Conservation (phyloP, 2,329 filamentous ascomycete species). For the Colletotrichum paranaense region DNA sequence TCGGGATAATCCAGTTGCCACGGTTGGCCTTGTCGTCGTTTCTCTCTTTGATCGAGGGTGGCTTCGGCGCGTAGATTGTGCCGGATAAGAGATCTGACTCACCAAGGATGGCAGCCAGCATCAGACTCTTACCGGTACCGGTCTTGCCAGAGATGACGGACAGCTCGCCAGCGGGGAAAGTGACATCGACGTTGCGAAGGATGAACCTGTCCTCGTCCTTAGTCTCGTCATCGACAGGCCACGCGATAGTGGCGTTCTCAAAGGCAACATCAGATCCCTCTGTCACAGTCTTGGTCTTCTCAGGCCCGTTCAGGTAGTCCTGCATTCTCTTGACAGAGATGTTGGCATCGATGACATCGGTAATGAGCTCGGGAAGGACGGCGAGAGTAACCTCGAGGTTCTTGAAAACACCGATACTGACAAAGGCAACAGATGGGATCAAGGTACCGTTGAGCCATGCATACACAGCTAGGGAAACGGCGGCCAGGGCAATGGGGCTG, state of each 20-base stretch:
- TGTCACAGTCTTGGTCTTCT: constrained; percentile 66
- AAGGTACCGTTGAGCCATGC: constrained; percentile 71
- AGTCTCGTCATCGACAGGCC: constrained; percentile 75
- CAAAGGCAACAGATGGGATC: constrained; percentile 81
- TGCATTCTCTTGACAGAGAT: constrained; percentile 80
- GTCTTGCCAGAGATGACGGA: constrained; percentile 83
- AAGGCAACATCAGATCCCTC: constrained; percentile 72
- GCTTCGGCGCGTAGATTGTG: constrained; percentile 66
- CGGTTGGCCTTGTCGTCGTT: constrained; percentile 71
- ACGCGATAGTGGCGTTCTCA: constrained; percentile 75
- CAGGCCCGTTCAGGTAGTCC: constrained; percentile 74
- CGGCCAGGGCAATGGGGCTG: constrained; percentile 79
- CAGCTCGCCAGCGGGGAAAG: constrained; percentile 75
- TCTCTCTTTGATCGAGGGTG: constrained; percentile 58
- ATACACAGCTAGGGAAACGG: constrained; percentile 77
- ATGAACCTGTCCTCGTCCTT: constrained; percentile 71
- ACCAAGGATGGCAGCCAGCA: constrained; percentile 79
- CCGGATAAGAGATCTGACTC: constrained; percentile 78
- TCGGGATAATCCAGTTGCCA: constrained; percentile 76
- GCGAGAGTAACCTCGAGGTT: constrained; percentile 79
- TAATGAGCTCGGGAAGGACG: constrained; percentile 78
- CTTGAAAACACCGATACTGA: constrained; percentile 79
- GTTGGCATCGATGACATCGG: constrained; percentile 76
- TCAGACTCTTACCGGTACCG: constrained; percentile 80
- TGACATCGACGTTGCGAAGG: constrained; percentile 71